These are phyloP conservation scores for Tulasnella sp. DNA, from an alignment of 768 basidiomycete species.

Conservation along the genomic window DNA sequence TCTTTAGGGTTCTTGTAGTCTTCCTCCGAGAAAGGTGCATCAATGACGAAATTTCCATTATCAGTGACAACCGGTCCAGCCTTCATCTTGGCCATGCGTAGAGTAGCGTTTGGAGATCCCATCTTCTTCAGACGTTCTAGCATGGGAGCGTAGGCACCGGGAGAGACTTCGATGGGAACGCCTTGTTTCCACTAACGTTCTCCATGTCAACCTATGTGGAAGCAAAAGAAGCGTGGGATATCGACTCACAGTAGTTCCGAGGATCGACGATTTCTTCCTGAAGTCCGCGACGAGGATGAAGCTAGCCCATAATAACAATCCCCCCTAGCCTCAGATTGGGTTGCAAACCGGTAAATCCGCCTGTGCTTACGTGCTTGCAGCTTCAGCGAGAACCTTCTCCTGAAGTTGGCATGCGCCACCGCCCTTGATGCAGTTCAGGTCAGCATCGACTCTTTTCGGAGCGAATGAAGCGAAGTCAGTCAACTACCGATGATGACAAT, in stretches of 20 bases:
- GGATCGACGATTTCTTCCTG: slow-evolving; percentile 75
- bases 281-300: slow-evolving; percentile 92
- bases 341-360: not conserved
- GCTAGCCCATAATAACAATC: slow-evolving; percentile 26
- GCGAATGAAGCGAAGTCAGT: not conserved
- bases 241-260: slow-evolving; percentile 65
- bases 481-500: not conserved
- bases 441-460: slow-evolving; percentile 65
- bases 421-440: slow-evolving; percentile 91
- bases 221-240: slow-evolving; percentile 12
- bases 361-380: slow-evolving; percentile 76
- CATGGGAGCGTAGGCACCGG: slow-evolving; percentile 89
- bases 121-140: slow-evolving; percentile 49
- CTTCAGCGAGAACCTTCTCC: slow-evolving; percentile 96
- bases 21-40: slow-evolving; percentile 75
- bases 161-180: slow-evolving; percentile 92
- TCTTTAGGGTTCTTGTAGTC: slow-evolving; percentile 53
- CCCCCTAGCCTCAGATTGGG: not conserved
- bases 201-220: not conserved
- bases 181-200: slow-evolving; percentile 61
- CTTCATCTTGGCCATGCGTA: slow-evolving; percentile 82
- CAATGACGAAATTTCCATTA: slow-evolving; percentile 96
- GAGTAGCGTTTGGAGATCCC: slow-evolving; percentile 52
- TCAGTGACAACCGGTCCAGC: slow-evolving; percentile 96
- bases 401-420: slow-evolving; percentile 94